Base-by-base conservation (phyloP, 1,284 basidiomycete species). In the Golubevia sp. region DNA sequence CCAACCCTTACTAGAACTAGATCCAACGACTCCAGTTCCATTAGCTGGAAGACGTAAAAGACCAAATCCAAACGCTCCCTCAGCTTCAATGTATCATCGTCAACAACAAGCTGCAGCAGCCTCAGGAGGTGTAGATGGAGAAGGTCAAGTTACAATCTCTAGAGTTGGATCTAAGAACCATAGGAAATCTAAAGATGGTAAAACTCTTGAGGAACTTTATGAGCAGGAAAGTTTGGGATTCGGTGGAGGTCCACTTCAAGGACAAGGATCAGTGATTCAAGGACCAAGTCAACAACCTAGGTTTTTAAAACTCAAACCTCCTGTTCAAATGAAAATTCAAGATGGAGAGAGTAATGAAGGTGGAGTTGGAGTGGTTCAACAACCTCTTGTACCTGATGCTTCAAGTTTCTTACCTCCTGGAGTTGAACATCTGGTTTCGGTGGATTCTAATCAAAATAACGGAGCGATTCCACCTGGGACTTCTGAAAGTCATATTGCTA, bases 1-100 rank as follows among this genome's bases (percentile, higher is more conserved):
- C 51, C 71, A 73, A 56, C 80, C 80, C 23, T 68, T 82, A 25
- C 73, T 82, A 54, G 76, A 82, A 55, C 76, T 82, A 56, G 80
- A 81, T 51, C 79, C 79, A 3, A 76, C 76, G 44, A 71, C 66
- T 27, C 68, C 71, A 61, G 63, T 79, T 15, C 70, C 74, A 48
- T 71, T 57, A 21, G 66, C 66, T 1, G 64, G 61, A 7, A 55
- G 44, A 15, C 26, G 65, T 20, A 24, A 48, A n/a, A 49, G 66
- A 20, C 66, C 66, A 15, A 68, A 68, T 44, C 66, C 66, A 73
- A 77, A 79, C 62, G 72, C 70, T 20, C 72, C 74, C 5, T 65
- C 69, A 2, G 63, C 68, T 1, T 34, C 30, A 34, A 34, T 34
- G 30, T 34, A 34, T 34, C 30, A 34, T 11, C 4, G 30, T 5